phyloP scores from a whole-genome alignment of 2,329 filamentous ascomycete species.

The Ascochyta fabae region DNA sequence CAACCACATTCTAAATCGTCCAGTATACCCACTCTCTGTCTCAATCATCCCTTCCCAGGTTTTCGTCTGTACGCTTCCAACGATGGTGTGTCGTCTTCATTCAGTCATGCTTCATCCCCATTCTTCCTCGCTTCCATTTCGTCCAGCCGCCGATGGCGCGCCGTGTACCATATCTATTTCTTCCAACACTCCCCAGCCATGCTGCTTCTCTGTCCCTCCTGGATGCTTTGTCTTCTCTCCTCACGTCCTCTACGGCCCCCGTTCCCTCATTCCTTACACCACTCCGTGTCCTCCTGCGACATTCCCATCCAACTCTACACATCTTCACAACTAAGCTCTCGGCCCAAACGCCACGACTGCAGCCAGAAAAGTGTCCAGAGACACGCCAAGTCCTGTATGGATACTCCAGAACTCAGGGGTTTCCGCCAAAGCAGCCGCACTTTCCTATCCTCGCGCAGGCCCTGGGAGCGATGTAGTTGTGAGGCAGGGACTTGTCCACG shows the following conservation, averaged over 20 bases:
- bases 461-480: constrained; percentile 17
- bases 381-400: constrained; percentile 16
- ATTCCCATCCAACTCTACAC: background rate
- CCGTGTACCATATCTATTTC: background rate
- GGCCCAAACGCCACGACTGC: constrained; percentile 1
- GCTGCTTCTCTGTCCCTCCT: background rate
- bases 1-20: too few species aligned
- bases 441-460: constrained; percentile 19
- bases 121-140: background rate
- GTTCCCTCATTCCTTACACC: background rate
- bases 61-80: too few species aligned
- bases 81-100: too few species aligned
- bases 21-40: too few species aligned
- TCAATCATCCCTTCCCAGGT: background rate
- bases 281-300: background rate
- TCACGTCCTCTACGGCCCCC: background rate
- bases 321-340: constrained; percentile 20
- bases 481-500: constrained; percentile 12
- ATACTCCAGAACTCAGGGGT: constrained; percentile 12
- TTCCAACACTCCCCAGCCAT: background rate
- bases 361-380: constrained; percentile 27
- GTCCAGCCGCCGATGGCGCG: background rate
- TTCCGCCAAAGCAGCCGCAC: constrained; percentile 8
- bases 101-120: background rate
- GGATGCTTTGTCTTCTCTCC: too few species aligned